Evolutionary conservation across 73 alveolate genomes (phyloP), one percentile per base, ranked within the genome.

Genomic region (Tetrahymena borealis): DNA sequence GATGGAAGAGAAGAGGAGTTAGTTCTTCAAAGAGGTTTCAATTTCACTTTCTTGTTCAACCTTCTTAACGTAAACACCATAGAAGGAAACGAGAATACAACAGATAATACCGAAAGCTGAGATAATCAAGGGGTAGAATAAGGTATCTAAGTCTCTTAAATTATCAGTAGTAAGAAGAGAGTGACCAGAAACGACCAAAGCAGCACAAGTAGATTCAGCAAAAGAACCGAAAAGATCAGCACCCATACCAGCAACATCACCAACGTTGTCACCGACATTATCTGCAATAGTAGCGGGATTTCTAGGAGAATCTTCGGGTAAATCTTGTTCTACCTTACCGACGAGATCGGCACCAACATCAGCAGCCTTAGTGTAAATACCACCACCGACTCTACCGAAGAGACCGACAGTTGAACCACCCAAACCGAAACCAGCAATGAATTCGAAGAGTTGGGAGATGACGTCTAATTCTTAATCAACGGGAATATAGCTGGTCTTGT

Each of bases 301-400:
- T 94, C 94, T 94, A 37, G 97, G 97, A 94, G 96, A 95, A 90
- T 97, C 99, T 94, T 97, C 99, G 31, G 97, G 97, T 39, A 98
- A 96, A 77, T 97, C 99, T 77, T 78, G 91, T 38, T 95, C 98
- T 31, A 96, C 99, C 95, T 98, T 98, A 39, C 99, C 99, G 8
- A 96, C 99, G 2, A 98, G 96, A 92, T 98, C 99, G 16, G 99
- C 99, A 31, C 99, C 99, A 40, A 98, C 99, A 93, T 98, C 99
- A 91, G 99, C 99, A 38, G 99, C 99, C 96, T 98, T 98, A 43
- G 99, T 98, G 96, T 98, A 98, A 91, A 98, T 98, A 28, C 99
- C 99, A 39, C 99, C 99, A 32, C 99, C 99, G 43, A 98, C 99
- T 92, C 99, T 98, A 85, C 99, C 99, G 93, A 98, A 98, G 90